Evolutionary conservation across 352 stramenopile species (phyloP), one percentile per base, ranked within the genome.

Genomic region (Lagenidium giganteum): DNA sequence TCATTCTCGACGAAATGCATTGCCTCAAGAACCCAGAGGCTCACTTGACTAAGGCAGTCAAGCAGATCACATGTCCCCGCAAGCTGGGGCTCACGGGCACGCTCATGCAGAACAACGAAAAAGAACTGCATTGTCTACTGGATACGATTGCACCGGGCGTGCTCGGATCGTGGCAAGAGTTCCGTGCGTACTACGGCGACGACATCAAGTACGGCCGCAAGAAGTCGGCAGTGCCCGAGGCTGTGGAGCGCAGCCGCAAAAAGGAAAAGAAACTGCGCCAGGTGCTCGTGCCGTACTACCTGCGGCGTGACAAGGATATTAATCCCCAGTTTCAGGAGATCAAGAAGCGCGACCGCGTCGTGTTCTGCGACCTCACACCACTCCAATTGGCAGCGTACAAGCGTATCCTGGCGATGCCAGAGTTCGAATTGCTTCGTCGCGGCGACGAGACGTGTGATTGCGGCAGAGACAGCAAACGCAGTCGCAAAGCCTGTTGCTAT

Each of bases 1-100:
- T 98, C 41, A 86, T 99, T 43, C 87, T 99, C 11, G 97, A 99
- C 60, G 97, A 99, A 66, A 98, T 97, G 42, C 97, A 99, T 70
- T 95, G 96, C 27, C 72, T 99, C 21, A 97, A 98, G 47, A 99
- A 99, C 62, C 73, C 91, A 16, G 95, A 98, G 37, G 92, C 94
- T 12, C 95, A 98, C 49, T 67, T 99, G 5, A 85, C 76, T 2
- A 52, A 75, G 32, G 69, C 89, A 38, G 80, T 96, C 0, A 85
- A 85, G 24, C 47, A 63, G 4, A 67, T 87, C 30, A 65, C 49
- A 43, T 90, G 80, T 36, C 41, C 61, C 0, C 75, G 67, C 9
- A 88, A 79, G 27, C 57, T 97, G 12, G 77, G 94, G 20, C 72
- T 97, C 13, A 96, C 87, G 4, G 89, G 87, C 8, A 96, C 89